Conservation (phyloP, 106 monocot genomes). For the Allium sativum region DNA sequence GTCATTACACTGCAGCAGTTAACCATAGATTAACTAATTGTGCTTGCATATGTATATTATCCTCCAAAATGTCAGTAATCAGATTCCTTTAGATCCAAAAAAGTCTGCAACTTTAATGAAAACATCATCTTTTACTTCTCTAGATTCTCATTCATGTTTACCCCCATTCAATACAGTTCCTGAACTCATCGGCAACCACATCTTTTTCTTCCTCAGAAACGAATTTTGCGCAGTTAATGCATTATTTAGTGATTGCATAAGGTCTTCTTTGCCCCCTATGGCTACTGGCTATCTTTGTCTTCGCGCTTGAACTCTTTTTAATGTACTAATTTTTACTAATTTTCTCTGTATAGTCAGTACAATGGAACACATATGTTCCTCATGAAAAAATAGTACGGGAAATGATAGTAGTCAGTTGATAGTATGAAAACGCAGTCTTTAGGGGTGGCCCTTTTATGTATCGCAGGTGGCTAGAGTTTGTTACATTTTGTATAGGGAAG, state of each 20-base stretch:
- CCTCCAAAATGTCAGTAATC: slow-evolving; percentile 71
- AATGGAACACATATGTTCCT: too few relatives aligned
- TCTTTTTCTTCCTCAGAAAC: slow-evolving; percentile 48
- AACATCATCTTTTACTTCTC: slow-evolving; percentile 63
- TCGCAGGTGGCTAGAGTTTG: slow-evolving; percentile 8
- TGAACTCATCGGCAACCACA: slow-evolving; percentile 69
- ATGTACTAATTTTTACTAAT: slow-evolving; percentile 52
- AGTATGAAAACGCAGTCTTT: background rate
- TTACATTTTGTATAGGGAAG: slow-evolving; percentile 13
- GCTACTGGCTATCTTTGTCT: slow-evolving; percentile 64
- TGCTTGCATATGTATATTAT: slow-evolving; percentile 49
- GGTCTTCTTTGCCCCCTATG: slow-evolving; percentile 18
- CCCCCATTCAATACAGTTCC: slow-evolving; percentile 44
- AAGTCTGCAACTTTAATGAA: slow-evolving; percentile 72
- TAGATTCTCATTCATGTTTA: slow-evolving; percentile 44
- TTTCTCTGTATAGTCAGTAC: slow-evolving; percentile 21
- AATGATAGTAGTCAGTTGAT: background rate
- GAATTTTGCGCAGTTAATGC: slow-evolving; percentile 7
- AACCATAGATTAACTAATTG: slow-evolving; percentile 72
- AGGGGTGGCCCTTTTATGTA: slow-evolving; percentile 9
- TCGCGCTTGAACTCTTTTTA: slow-evolving; percentile 48
- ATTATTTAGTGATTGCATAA: slow-evolving; percentile 18
- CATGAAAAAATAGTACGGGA: too few relatives aligned
- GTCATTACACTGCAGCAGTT: too few relatives aligned
- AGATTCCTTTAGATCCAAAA: slow-evolving; percentile 81